These are phyloP conservation scores for Kodamaea suecica DNA, from an alignment of 1,139 yeast species.

Conservation along the genomic window DNA sequence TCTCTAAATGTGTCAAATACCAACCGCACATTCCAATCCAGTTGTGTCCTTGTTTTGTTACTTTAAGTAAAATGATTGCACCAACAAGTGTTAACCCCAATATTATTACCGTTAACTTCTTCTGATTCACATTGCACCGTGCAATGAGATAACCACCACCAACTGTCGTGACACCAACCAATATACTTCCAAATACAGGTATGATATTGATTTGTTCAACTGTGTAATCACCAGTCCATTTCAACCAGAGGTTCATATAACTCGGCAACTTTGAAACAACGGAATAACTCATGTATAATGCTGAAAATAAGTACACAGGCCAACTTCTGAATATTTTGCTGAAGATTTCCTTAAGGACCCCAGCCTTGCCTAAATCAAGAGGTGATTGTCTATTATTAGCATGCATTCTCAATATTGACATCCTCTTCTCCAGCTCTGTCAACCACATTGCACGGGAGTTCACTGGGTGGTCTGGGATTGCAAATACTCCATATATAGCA, in stretches of 20 bases:
- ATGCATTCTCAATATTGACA: conserved; percentile 6
- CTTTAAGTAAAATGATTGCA: conserved; percentile 3
- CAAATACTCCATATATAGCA: conserved; percentile 24
- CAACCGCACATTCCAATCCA: conserved; percentile 6
- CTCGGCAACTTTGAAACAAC: conserved; percentile 7
- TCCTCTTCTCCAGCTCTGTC: conserved; percentile 3
- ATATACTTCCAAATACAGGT: conserved; percentile 7
- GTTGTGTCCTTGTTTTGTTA: conserved; percentile 7
- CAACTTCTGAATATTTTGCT: conserved; percentile 6
- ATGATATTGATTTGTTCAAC: conserved; percentile 7
- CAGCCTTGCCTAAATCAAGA: conserved; percentile 1
- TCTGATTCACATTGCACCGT: conserved; percentile 3
- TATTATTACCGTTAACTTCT: conserved; percentile 2
- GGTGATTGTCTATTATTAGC: conserved; percentile 6
- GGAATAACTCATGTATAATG: conserved; percentile 9
- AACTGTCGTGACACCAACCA: conserved; percentile 5
- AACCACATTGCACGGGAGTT: conserved; percentile 9
- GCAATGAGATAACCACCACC: conserved; percentile 6
- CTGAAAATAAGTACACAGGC: conserved; percentile 10
- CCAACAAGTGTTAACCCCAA: conserved; percentile 6
- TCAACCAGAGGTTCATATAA: conserved; percentile 10
- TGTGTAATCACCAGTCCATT: conserved; percentile 9
- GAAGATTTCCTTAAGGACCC: conserved; percentile 5
- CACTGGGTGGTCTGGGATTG: conserved; percentile 17
- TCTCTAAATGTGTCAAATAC: conserved; percentile 7